These are phyloP conservation scores for Bipolaris gigantea DNA, from an alignment of 2,329 filamentous ascomycete genomes.

Conservation along the genomic window DNA sequence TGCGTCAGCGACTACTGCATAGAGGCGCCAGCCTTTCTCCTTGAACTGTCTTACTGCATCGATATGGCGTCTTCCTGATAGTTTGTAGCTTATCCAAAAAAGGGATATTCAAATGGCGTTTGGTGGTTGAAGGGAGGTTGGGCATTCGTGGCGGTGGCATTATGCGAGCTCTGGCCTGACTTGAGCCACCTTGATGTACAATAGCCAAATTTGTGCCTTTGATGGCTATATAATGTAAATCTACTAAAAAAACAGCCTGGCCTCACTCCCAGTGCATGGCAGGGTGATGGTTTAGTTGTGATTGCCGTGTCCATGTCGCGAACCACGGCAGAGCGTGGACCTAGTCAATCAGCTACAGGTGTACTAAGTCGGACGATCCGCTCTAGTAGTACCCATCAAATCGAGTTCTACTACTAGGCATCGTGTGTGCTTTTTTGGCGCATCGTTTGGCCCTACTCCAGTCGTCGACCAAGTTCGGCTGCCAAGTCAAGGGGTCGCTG, in stretches of 20 bases:
- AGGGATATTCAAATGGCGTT: slow-evolving; percentile 2
- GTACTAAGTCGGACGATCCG: too few species aligned
- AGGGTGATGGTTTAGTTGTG: not conserved
- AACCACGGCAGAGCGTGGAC: not conserved
- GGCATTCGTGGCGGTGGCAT: not conserved
- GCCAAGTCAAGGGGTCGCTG: slow-evolving; percentile 5
- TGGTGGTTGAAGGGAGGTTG: not conserved
- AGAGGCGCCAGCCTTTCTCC: not conserved
- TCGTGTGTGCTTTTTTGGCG: not conserved
- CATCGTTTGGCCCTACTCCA: not conserved
- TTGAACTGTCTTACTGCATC: slow-evolving; percentile 5
- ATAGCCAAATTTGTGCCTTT: not conserved
- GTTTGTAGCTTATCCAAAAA: not conserved
- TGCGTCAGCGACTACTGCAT: not conserved
- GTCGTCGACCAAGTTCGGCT: not conserved
- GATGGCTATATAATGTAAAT: not conserved
- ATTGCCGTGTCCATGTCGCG: not conserved
- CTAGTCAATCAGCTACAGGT: not conserved
- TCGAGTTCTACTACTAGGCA: too few species aligned
- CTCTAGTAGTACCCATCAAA: not conserved
- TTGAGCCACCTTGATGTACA: slow-evolving; percentile 1
- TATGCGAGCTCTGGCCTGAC: not conserved
- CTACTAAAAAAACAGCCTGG: not conserved
- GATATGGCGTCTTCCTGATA: slow-evolving; percentile 7
- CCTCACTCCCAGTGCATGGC: too few species aligned